Evolutionary conservation across 805 yeast species (phyloP), one percentile per base, ranked within the genome.

Genomic region (Yamadazyma endophytica): DNA sequence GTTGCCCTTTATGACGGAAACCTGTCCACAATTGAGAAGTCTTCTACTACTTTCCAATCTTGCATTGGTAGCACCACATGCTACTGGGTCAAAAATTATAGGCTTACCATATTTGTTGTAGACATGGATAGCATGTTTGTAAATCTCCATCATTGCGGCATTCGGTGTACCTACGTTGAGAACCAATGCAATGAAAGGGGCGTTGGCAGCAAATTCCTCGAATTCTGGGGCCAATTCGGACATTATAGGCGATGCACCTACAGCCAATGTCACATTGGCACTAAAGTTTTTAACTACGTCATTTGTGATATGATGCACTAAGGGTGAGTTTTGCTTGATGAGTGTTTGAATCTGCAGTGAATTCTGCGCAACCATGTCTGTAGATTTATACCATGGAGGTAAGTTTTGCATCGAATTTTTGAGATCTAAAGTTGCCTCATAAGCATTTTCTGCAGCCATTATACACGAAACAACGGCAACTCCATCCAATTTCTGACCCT

Each of bases 161-260:
- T 72, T 69, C 0, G 79, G 77, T 0, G 94, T 82, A 1, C 96
- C 96, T 17, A 89, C 73, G 49, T 88, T 88, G 12, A 86, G 49
- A 7, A 87, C 68, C 13, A 86, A 60, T 0, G 79, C 72, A 1
- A 75, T 50, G 28, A 70, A 55, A 5, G 84, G 76, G 15, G 73
- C 56, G 1, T 49, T 40, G 2, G 47, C 25, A 0, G 90, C 77
- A 29, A 89, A 65, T 13, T 82, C 90, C 5, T 54, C 70, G 43
- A 72, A 87, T 47, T 89, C 96, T 1, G 65, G 70, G 1, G 64
- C 47, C 21, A 77, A 65, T 47, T 85, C 94, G 13, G 92, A 79
- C 96, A 88, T 88, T 13, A 84, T 77, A 1, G 97, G 96, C 2
- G 94, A 79, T 0, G 82, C 92, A 4, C 95, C 94, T 13, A 82